Conservation (phyloP, 768 basidiomycete species). For the Trametes elegans region DNA sequence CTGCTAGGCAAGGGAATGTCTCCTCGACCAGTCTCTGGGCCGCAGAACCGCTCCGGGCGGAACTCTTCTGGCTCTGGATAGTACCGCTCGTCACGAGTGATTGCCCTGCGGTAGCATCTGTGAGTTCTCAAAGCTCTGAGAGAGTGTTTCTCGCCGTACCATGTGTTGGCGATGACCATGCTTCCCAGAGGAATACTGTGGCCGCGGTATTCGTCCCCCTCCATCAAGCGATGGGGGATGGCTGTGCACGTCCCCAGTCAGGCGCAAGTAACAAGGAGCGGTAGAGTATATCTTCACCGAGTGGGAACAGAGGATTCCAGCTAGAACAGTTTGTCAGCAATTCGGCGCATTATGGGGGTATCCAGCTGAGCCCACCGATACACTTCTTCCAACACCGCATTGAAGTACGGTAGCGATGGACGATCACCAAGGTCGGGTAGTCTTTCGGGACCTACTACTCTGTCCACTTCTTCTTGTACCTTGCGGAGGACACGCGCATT, state of each 20-base stretch:
- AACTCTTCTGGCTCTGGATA: constrained; percentile 47
- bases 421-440: constrained; percentile 39
- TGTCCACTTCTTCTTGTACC: constrained; percentile 42
- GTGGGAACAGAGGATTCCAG: neutral
- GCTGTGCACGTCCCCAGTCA: constrained; percentile 15
- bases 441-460: constrained; percentile 36
- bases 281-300: constrained; percentile 1
- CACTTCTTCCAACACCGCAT: constrained; percentile 38
- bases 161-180: constrained; percentile 10
- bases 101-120: constrained; percentile 21
- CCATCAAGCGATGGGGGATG: constrained; percentile 20
- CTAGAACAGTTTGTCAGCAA: neutral
- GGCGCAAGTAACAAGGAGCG: neutral
- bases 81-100: constrained; percentile 20
- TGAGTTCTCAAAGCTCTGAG: neutral
- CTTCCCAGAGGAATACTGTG: constrained; percentile 27
- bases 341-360: too few species aligned
- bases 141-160: neutral
- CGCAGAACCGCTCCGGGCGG: constrained; percentile 41
- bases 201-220: constrained; percentile 28
- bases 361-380: neutral
- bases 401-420: constrained; percentile 38
- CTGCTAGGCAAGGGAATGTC: constrained; percentile 4
- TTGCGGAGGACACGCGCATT: constrained; percentile 35
- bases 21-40: neutral